Evolutionary conservation across 768 basidiomycete genomes (phyloP).

Genomic region (Xerocomus spinulosus): DNA sequence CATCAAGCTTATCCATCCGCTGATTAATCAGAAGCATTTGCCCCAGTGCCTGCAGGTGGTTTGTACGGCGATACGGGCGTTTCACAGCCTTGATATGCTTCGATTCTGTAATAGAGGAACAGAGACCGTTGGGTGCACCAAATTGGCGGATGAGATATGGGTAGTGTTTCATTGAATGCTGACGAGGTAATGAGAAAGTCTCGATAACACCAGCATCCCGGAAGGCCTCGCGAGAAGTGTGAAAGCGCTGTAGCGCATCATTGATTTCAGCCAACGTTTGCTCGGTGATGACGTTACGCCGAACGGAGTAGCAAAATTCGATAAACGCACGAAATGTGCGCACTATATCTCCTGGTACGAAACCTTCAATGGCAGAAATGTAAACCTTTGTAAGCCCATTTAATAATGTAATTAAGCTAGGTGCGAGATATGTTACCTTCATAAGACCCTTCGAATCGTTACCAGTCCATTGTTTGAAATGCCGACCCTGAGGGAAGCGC

Average conservation of each 20-base stretch:
- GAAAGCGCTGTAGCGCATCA: slow-evolving; percentile 15
- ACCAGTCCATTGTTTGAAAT: slow-evolving; percentile 36
- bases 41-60: background rate
- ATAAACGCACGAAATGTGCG: slow-evolving; percentile 16
- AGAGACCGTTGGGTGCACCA: background rate
- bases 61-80: background rate
- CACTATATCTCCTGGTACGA: slow-evolving; percentile 17
- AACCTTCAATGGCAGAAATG: slow-evolving; percentile 24
- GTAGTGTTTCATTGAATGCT: slow-evolving; percentile 26
- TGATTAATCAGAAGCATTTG: background rate
- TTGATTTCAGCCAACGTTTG: slow-evolving; percentile 16
- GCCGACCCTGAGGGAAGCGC: slow-evolving; percentile 27
- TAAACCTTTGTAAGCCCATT: too few relatives aligned
- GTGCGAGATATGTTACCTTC: too few relatives aligned
- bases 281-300: slow-evolving; percentile 14
- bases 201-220: slow-evolving; percentile 5
- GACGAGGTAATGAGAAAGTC: slow-evolving; percentile 26
- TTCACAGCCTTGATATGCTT: too few relatives aligned
- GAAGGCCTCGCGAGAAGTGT: slow-evolving; percentile 23
- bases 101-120: background rate
- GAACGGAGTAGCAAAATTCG: slow-evolving; percentile 7
- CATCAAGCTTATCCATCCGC: background rate
- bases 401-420: too few relatives aligned
- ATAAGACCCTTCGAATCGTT: slow-evolving; percentile 37
- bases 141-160: background rate